Conservation (phyloP, 2,329 filamentous ascomycete genomes). For the Ophiocordyceps camponoti-floridani region DNA sequence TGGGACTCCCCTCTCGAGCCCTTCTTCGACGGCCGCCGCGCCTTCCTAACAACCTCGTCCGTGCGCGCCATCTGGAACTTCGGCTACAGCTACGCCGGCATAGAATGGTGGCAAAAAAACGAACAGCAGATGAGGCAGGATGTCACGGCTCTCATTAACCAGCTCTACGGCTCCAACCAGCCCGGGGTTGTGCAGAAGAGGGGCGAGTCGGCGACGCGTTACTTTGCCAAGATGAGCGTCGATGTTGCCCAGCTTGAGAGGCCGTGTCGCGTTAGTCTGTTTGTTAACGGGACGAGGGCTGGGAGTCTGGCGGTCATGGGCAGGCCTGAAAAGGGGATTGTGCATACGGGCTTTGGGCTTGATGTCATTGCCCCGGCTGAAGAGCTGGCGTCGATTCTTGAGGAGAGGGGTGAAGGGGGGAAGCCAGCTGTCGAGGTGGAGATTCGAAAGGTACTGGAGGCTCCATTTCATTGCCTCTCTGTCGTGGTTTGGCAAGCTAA, state of each 20-base stretch:
- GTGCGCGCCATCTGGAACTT: slow-evolving; percentile 15
- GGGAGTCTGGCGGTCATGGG: background rate
- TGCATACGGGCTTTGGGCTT: background rate
- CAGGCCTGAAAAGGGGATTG: background rate
- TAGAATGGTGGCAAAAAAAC: slow-evolving; percentile 16
- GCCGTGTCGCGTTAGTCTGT: background rate
- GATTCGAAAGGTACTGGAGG: background rate
- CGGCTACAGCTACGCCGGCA: slow-evolving; percentile 22
- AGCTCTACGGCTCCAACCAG: slow-evolving; percentile 7
- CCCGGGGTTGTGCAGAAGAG: background rate
- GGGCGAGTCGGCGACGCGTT: background rate
- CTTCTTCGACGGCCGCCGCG: slow-evolving; percentile 21
- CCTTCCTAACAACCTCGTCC: slow-evolving; percentile 20
- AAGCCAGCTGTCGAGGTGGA: background rate
- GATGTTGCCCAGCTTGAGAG: background rate
- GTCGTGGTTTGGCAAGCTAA: background rate
- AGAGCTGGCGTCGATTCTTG: background rate
- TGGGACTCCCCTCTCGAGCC: slow-evolving; percentile 27
- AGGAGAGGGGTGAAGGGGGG: background rate
- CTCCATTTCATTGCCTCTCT: too few species aligned
- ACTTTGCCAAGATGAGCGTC: background rate
- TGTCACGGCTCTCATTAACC: slow-evolving; percentile 16
- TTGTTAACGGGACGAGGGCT: background rate
- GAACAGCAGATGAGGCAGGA: slow-evolving; percentile 11
- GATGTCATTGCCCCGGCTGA: background rate